These are phyloP conservation scores for Pyrenochaeta sp. DNA, from an alignment of 2,329 filamentous ascomycete species.

Conservation along the genomic window DNA sequence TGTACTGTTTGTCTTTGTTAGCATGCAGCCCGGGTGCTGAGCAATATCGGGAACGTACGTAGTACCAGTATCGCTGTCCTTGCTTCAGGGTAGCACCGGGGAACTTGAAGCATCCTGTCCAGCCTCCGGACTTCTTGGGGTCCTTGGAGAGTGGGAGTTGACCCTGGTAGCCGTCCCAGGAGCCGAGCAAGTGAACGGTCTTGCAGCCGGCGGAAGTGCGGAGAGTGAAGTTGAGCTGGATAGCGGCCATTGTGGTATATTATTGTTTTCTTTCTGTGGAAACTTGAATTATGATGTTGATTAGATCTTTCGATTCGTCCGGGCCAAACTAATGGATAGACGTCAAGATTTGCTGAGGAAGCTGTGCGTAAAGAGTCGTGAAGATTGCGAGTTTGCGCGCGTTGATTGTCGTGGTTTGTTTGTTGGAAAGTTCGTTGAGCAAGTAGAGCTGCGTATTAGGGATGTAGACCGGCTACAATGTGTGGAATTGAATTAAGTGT, in stretches of 20 bases:
- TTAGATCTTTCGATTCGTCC: slow-evolving; percentile 40
- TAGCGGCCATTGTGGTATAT: slow-evolving; percentile 76
- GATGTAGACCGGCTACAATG: slow-evolving; percentile 54
- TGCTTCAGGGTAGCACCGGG: slow-evolving; percentile 84
- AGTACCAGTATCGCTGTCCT: slow-evolving; percentile 99
- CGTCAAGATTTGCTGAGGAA: slow-evolving; percentile 45
- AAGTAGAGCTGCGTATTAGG: slow-evolving; percentile 59
- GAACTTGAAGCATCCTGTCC: slow-evolving; percentile 97
- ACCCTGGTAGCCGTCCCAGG: slow-evolving; percentile 96
- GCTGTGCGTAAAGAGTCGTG: slow-evolving; percentile 40
- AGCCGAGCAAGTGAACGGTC: slow-evolving; percentile 96
- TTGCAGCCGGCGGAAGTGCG: slow-evolving; percentile 96
- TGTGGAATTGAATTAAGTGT: slow-evolving; percentile 45
- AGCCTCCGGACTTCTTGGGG: slow-evolving; percentile 85
- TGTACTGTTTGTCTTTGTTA: slow-evolving; percentile 65
- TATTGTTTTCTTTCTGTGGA: slow-evolving; percentile 32
- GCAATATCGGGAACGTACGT: no score
- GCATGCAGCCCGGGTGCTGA: slow-evolving; percentile 28
- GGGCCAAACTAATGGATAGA: slow-evolving; percentile 51
- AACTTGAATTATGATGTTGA: slow-evolving; percentile 33
- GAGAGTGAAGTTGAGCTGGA: slow-evolving; percentile 95
- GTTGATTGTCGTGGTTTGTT: slow-evolving; percentile 31
- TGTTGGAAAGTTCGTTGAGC: slow-evolving; percentile 49
- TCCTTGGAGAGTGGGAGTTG: slow-evolving; percentile 96
- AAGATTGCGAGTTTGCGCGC: slow-evolving; percentile 43